Base-by-base conservation (phyloP, 1,284 basidiomycete genomes). In the Xerocomus minutiporus region DNA sequence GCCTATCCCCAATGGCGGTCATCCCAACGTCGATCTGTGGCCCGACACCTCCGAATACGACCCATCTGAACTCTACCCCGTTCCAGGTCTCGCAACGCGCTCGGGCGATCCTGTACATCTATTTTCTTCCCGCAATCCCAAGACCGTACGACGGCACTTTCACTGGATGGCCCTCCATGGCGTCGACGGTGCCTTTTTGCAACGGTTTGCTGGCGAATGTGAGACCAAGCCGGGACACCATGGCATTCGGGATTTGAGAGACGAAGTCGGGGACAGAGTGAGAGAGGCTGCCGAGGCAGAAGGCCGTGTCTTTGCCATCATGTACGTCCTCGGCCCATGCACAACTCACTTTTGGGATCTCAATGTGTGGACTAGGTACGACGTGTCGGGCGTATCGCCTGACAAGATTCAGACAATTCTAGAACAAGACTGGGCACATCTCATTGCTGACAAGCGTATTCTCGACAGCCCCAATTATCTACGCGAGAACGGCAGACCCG, bases 91-190 rank as follows among this genome's bases (percentile, higher is more conserved):
- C 44, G 77, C 77, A 43, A 74, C 74, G 5, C 60, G 72, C 38
- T 67, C 74, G 11, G 83, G 84, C 4, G 75, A 81, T 17, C 83
- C 82, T 53, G 78, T 80, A 4, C 76, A 79, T 54, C 68, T 91
- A 6, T 91, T 90, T 68, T 90, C 88, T 1, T 89, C 86, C 2
- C 78, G 88, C 32, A 76, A 89, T 66, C 75, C 80, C 8, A 79
- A 78, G 64, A 90, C 88, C 0, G 86, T 91, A 4, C 76, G 79
- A 57, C 73, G 79, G 23, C 88, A 91, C 63, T 90, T 91, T 64
- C 78, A 82, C 58, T 89, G 86, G 86, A 90, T 91, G 88, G 87
- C 87, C 7, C 70, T 79, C 56, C 83, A 88, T 57, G 81, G 82
- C 42, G 78, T 91, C 23, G 86, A 90, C 57, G 88, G 88, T 8